phyloP scores from a whole-genome alignment of 1,284 basidiomycete species.

The Gomphus bonarii region DNA sequence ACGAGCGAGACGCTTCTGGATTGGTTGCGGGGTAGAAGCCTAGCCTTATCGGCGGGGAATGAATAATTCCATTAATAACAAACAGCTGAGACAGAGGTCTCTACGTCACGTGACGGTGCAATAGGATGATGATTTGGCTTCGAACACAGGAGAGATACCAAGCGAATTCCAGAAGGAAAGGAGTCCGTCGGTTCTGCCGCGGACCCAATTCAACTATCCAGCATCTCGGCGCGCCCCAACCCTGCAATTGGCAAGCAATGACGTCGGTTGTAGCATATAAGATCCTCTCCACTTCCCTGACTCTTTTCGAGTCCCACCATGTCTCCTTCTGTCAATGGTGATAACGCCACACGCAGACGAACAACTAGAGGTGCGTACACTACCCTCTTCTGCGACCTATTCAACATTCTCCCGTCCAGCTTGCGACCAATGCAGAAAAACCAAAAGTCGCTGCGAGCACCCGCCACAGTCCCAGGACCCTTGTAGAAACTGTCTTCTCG shows the following conservation, averaged over 20 bases:
- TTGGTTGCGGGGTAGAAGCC: not conserved
- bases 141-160: not conserved
- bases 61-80: not conserved
- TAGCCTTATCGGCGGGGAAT: not conserved
- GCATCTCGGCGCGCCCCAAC: not conserved
- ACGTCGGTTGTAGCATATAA: not conserved
- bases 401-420: conserved; percentile 28
- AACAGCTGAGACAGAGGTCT: not conserved
- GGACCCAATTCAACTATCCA: not conserved
- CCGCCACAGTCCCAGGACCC: conserved; percentile 36
- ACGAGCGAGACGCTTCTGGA: not conserved
- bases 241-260: not conserved
- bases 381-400: not conserved
- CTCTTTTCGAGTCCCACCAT: not conserved
- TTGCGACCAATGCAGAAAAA: conserved; percentile 77
- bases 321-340: not conserved
- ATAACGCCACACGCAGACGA: not conserved
- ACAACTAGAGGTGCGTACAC: conserved; percentile 7
- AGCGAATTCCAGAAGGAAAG: not conserved
- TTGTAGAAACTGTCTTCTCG: conserved; percentile 60
- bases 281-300: not conserved
- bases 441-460: conserved; percentile 78
- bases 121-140: not conserved
- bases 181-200: not conserved
- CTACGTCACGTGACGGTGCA: not conserved